Evolutionary conservation across 352 stramenopile species (phyloP).

Genomic region (Phytophthora idaei): DNA sequence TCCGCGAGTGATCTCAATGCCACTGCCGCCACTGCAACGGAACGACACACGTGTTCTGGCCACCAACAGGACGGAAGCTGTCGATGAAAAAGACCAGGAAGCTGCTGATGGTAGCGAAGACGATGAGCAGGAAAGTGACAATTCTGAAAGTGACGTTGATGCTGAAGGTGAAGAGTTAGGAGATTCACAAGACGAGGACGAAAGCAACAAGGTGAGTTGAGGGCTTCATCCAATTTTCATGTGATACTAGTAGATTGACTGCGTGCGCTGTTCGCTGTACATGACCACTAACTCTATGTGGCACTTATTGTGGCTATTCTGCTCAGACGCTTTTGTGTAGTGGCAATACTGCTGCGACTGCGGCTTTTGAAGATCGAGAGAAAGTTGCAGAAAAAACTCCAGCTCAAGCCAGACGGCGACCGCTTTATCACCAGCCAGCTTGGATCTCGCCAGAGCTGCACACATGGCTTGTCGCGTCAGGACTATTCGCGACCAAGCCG

Average conservation of each 20-base stretch:
- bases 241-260: constrained; percentile 18
- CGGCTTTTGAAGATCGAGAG: not conserved
- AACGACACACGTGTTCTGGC: not conserved
- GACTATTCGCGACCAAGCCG: constrained; percentile 53
- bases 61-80: not conserved
- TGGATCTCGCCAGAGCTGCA: constrained; percentile 69
- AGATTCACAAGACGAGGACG: constrained; percentile 19
- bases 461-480: constrained; percentile 49
- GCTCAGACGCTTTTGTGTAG: constrained; percentile 13
- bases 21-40: constrained; percentile 11
- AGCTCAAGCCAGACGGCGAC: constrained; percentile 16
- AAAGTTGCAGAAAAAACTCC: not conserved
- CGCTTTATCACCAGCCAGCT: constrained; percentile 55
- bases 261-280: constrained; percentile 14
- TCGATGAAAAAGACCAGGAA: not conserved
- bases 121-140: constrained; percentile 10
- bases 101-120: constrained; percentile 4
- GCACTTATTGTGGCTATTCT: constrained; percentile 15
- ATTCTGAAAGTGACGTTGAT: constrained; percentile 10
- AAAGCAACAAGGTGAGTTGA: constrained; percentile 13
- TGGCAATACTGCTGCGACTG: constrained; percentile 1
- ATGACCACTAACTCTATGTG: constrained; percentile 35
- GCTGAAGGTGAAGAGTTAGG: constrained; percentile 15
- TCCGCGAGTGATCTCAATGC: constrained; percentile 26
- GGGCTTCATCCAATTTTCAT: constrained; percentile 1